Base-by-base conservation (phyloP, 345 rosid genomes). In the Chamaenerion angustifolium region DNA sequence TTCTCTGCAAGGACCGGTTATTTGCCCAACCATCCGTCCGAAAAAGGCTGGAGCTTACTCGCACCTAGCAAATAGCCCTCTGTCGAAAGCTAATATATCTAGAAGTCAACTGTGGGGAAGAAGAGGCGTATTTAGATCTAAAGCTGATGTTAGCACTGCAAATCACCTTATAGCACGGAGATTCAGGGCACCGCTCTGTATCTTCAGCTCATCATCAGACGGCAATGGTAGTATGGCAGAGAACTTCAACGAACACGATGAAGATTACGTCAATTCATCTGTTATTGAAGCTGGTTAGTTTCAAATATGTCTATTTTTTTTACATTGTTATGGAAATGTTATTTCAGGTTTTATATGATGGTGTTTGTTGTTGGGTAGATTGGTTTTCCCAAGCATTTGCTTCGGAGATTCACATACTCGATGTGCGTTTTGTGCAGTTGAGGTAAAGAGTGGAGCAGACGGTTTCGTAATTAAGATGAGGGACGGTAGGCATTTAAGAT, bases 391-490 rank as follows among this genome's bases (percentile, higher is more conserved):
- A 31, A 31, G 8, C 37, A 31, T 31, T 31, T 31, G 8, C 37
- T 31, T 31, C 1, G 37, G 37, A 31, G 37, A 8, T 31, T 31
- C 7, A 31, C 37, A 31, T 5, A 31, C 7, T 31, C 10, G 37
- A 45, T 54, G 52, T 40, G 48, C 54, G 60, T 31, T 54, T 10
- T 25, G 7, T 70, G n/a, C 56, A 90, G 98, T 86, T 68, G 98
- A 90, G 88, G 94, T 90, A 54, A 83, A 58, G 61, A 83, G 94
- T 64, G 94, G 94, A 56, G 76, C 80, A 45, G 94, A 83, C 70
- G 98, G 95, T 58, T 86, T 81, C 54, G 61, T 77, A 65, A 74
- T 90, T 64, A 90, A 79, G 68, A 90, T 90, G 98, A 81, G 98
- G 70, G 95, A 90, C 57, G 98, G 98, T 25, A 72, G 83, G 66